Evolutionary conservation across 257 asterid genomes (phyloP), one percentile per base, ranked within the genome.

Genomic region (Scutellaria minor): DNA sequence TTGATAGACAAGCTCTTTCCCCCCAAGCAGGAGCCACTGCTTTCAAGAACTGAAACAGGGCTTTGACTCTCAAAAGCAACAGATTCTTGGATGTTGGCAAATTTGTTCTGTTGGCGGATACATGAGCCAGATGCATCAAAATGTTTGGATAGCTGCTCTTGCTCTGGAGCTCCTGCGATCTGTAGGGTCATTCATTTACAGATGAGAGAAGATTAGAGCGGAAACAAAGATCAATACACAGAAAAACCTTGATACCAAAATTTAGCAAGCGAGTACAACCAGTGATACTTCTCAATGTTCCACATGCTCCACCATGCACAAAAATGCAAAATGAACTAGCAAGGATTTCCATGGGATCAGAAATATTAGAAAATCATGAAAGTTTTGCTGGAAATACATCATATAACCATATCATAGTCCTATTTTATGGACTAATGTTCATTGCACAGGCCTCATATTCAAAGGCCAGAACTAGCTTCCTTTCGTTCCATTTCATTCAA

Each of bases 21-120:
- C 42, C 74, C 74, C 24, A 83, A 70, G 82, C 85, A 74, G 66
- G 86, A 81, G 53, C 85, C 82, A 47, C 79, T 78, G 79, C 82
- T 86, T 73, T 92, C 97, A 52, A 90, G 97, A 71, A 90, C 91
- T 12, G 95, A 85, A 78, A 83, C 86, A 2, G 96, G 87, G 85
- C 95, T 87, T 65, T 82, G 93, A 22, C 84, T 79, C 80, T 77
- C 86, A 85, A 79, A 84, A 27, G 74, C 62, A 54, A 79, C 69
- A 1, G 85, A 62, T 77, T 85, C 84, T 66, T 75, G 82, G 69
- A 71, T 65, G 61, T 80, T 78, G 8, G 15, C 7, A 27, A 51
- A 31, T 65, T 71, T 66, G 55, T 71, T 81, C 67, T 60, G 82
- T 45, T 5, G 68, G 47, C 41, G 68, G 61, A 39, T 60, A 42